A percentile compares a stretch with the other conserved stretches of the same genome.
These are phyloP conservation scores for Lentithecium fluviatile DNA, from an alignment of 495 filamentous ascomycete genomes.

Conservation along the genomic window DNA sequence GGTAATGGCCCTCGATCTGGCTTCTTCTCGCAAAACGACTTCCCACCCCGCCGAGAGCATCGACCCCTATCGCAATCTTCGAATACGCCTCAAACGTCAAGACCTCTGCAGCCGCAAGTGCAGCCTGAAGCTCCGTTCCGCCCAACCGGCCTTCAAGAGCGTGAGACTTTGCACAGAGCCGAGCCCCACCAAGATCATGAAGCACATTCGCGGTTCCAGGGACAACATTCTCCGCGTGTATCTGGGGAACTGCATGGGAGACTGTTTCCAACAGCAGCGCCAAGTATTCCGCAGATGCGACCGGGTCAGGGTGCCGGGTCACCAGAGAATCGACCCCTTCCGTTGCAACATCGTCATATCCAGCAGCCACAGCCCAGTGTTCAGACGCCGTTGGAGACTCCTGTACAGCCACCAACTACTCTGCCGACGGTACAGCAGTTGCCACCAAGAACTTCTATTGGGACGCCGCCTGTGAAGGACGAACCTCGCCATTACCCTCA, in stretches of 20 bases:
- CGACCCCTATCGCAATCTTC: slow-evolving; percentile 22
- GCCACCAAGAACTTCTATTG: neutral
- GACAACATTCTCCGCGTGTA: slow-evolving; percentile 21
- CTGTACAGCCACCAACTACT: slow-evolving; percentile 6
- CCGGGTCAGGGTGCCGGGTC: slow-evolving; percentile 9
- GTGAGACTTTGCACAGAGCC: slow-evolving; percentile 10
- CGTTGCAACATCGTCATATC: slow-evolving; percentile 13
- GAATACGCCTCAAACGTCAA: slow-evolving; percentile 4
- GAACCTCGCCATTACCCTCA: slow-evolving; percentile 23
- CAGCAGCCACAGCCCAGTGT: slow-evolving; percentile 13
- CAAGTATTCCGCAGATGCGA: slow-evolving; percentile 18
- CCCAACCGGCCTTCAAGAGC: slow-evolving; percentile 20
- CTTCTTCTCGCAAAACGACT: slow-evolving; percentile 20
- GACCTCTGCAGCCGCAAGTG: slow-evolving; percentile 8
- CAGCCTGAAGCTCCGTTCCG: slow-evolving; percentile 20
- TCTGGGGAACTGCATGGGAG: slow-evolving; percentile 27
- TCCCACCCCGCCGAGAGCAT: slow-evolving; percentile 15
- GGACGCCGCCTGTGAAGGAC: slow-evolving; percentile 29
- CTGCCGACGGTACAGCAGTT: neutral
- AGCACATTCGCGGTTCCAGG: neutral
- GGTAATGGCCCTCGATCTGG: slow-evolving; percentile 23
- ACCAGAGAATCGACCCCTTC: slow-evolving; percentile 20
- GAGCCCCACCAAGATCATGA: slow-evolving; percentile 21
- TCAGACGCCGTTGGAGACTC: slow-evolving; percentile 8
- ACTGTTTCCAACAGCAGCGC: slow-evolving; percentile 13